Conservation (phyloP, 345 rosid species). For the Erodium maritimum region DNA sequence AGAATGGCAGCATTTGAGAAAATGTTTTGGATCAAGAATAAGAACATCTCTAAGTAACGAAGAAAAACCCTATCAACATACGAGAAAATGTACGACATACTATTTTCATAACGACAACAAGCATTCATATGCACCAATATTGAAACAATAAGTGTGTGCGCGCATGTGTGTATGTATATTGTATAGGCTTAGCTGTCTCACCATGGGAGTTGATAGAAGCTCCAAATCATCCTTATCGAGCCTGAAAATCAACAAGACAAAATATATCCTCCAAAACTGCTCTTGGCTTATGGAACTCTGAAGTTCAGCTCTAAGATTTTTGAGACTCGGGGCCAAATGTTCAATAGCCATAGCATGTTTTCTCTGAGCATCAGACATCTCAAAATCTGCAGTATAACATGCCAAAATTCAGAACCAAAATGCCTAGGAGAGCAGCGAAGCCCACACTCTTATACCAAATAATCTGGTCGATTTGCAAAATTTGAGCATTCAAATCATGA, state of each 20-base stretch:
- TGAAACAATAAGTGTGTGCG: neutral
- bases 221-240: conserved; percentile 43
- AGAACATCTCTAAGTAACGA: neutral
- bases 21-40: neutral
- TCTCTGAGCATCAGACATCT: conserved; percentile 43
- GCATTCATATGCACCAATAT: neutral
- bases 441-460: too few species aligned
- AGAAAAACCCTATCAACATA: too few species aligned
- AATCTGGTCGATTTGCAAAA: too few species aligned
- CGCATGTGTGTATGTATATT: neutral
- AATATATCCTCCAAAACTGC: conserved; percentile 65
- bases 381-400: conserved; percentile 37
- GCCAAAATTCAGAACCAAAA: neutral
- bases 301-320: conserved; percentile 35
- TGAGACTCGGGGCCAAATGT: conserved; percentile 38
- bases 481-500: too few species aligned
- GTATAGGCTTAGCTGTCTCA: conserved; percentile 8
- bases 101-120: neutral
- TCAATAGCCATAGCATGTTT: conserved; percentile 47
- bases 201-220: conserved; percentile 52
- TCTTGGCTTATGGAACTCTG: conserved; percentile 24
- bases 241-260: conserved; percentile 60
- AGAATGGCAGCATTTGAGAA: too few species aligned
- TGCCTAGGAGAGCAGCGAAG: neutral
- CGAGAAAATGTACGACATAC: neutral